Evolutionary conservation across 2,329 filamentous ascomycete genomes (phyloP), one percentile per base, ranked within the genome.

Genomic region (Trichoderma sp.): DNA sequence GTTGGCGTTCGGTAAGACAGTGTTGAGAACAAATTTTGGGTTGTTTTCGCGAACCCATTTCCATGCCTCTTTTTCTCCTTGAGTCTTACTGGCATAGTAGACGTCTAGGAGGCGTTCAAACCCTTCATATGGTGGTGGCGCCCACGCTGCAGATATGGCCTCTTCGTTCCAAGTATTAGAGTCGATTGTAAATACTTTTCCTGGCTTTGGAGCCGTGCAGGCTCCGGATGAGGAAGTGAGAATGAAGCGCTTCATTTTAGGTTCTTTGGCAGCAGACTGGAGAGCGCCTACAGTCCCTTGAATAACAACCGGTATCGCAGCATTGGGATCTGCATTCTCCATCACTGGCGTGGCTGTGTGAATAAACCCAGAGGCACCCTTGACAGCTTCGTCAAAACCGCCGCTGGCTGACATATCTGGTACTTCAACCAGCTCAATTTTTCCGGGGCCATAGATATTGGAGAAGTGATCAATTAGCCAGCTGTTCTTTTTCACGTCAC

Each of bases 191-290:
- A 28, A 73, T 76, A 32, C 80, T 73, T 18, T 71, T 15, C 34
- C 72, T 9, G 75, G 74, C 3, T 75, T 72, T 2, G 75, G 72
- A 3, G 71, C 73, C 6, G 77, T 65, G 7, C 73, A 73, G 0
- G 79, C 74, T 0, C 76, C 72, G 1, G 80, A 76, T 0, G 82
- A 83, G 21, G 80, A 81, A 0, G 82, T 84, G 51, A 82, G 75
- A 7, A 86, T 81, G 34, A 86, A 81, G 1, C 82, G 78, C 70
- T 80, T 81, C 0, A 87, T 77, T 6, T 77, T 77, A 0, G 80
- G 73, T 28, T 82, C 78, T 1, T 70, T 73, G 18, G 77, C 76
- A 0, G 83, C 82, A 0, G 82, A 76, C 7, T 82, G 78, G 6
- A 85, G 74, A 12, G 82, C 73, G 7, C 74, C 72, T 1, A 76